Evolutionary conservation across 495 filamentous ascomycete genomes (phyloP).

Genomic region (Margaritispora aquatica): DNA sequence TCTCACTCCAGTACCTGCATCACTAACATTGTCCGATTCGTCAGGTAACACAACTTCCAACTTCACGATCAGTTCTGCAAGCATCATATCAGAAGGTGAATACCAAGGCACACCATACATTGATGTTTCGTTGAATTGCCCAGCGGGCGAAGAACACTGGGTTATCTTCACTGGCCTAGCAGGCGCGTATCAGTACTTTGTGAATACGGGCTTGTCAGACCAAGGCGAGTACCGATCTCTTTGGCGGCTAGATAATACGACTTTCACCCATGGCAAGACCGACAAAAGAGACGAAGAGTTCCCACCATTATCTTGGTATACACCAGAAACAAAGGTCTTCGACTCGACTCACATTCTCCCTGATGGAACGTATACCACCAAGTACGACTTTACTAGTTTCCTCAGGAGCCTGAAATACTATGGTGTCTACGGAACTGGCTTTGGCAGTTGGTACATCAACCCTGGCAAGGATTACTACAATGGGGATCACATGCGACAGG

Average conservation of each 20-base stretch:
- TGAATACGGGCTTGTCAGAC: conserved; percentile 31
- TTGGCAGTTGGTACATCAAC: conserved; percentile 37
- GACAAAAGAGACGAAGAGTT: conserved; percentile 27
- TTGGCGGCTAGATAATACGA: conserved; percentile 29
- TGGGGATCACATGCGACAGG: conserved; percentile 37
- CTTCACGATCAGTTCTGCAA: too few relatives aligned
- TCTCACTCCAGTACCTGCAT: background rate
- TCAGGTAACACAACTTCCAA: conserved; percentile 29
- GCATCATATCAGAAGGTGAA: conserved; percentile 29
- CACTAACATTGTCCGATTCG: conserved; percentile 5
- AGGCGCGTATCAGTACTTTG: conserved; percentile 40
- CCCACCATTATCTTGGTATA: conserved; percentile 29
- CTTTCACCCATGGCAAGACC: conserved; percentile 32
- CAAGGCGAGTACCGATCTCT: conserved; percentile 37
- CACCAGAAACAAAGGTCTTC: conserved; percentile 29
- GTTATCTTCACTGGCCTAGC: conserved; percentile 30
- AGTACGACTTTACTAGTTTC: conserved; percentile 32
- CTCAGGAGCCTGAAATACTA: conserved; percentile 27
- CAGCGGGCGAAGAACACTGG: conserved; percentile 35
- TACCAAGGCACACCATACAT: conserved; percentile 24
- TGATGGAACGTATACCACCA: conserved; percentile 36
- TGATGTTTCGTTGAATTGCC: conserved; percentile 29
- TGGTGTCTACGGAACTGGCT: conserved; percentile 31
- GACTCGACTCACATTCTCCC: conserved; percentile 35
- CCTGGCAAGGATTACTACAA: conserved; percentile 37